Percentiles rank a stretch among this genome's conserved stretches.
These are phyloP conservation scores for Camelina laxa DNA, from an alignment of 345 rosid genomes.

Conservation along the genomic window DNA sequence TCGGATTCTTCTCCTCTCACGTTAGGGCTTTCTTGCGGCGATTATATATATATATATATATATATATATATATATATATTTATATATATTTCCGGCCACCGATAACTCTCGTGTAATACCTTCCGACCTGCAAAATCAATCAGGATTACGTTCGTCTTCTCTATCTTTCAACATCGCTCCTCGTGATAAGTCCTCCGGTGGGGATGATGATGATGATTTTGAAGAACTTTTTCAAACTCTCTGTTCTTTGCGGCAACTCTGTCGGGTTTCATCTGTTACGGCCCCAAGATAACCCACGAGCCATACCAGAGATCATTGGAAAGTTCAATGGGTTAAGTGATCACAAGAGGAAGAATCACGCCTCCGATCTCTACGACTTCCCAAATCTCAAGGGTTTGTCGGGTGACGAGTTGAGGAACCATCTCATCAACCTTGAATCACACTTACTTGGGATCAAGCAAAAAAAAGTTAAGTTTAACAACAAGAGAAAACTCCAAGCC, in stretches of 20 bases:
- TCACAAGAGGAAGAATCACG: neutral
- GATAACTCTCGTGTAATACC: too few species aligned
- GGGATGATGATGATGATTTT: neutral
- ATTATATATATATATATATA: too few species aligned
- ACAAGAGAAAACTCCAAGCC: neutral
- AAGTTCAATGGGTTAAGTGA: neutral
- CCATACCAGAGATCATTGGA: neutral
- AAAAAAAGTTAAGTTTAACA: neutral
- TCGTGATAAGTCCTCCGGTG: too few species aligned
- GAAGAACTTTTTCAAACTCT: constrained; percentile 6
- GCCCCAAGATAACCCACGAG: neutral
- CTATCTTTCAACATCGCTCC: too few species aligned
- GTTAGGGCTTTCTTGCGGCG: too few species aligned
- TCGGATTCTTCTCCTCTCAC: too few species aligned
- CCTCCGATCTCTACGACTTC: neutral
- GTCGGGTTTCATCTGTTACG: constrained; percentile 16
- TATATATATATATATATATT: too few species aligned
- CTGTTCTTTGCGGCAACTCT: constrained; percentile 5
- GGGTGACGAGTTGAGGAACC: neutral
- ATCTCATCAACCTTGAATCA: neutral
- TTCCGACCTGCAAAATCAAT: too few species aligned
- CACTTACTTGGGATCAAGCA: neutral
- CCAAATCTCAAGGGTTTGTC: neutral
- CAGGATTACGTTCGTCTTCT: too few species aligned
- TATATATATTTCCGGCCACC: too few species aligned